Evolutionary conservation across 2,329 filamentous ascomycete genomes (phyloP).

Genomic region (Zymoseptoria brevis): DNA sequence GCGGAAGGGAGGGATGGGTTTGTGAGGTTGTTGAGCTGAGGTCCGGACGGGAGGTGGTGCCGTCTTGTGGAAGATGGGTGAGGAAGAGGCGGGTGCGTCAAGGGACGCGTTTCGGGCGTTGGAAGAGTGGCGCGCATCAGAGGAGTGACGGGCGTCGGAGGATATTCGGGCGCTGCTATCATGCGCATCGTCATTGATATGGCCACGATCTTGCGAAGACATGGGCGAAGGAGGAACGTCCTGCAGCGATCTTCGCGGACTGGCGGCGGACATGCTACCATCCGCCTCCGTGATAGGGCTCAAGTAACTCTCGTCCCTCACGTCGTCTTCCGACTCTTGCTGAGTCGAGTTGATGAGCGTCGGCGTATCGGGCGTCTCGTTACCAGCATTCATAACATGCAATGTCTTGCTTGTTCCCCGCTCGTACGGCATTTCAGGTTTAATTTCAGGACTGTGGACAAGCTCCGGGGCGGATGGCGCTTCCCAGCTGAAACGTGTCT

Average conservation of each 20-base stretch:
- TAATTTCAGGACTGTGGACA: constrained; percentile 20
- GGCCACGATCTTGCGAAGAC: constrained; percentile 6
- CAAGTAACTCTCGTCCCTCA: constrained; percentile 5
- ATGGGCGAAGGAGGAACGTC: constrained; percentile 20
- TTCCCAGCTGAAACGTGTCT: constrained; percentile 35
- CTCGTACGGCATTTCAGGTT: constrained; percentile 25
- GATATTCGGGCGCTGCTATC: background rate
- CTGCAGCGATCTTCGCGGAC: constrained; percentile 8
- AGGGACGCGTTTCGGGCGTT: background rate
- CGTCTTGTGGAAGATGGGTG: background rate
- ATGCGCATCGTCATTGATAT: background rate
- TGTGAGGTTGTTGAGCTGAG: background rate
- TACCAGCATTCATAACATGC: constrained; percentile 38
- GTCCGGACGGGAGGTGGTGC: background rate
- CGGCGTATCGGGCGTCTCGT: constrained; percentile 12
- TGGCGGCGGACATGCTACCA: constrained; percentile 8
- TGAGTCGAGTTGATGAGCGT: background rate
- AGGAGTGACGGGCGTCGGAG: background rate
- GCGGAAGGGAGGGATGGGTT: constrained; percentile 54
- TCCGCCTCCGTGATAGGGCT: constrained; percentile 17
- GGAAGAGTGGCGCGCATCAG: background rate
- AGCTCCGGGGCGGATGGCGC: constrained; percentile 13
- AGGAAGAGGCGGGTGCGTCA: background rate
- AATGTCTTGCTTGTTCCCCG: constrained; percentile 28
- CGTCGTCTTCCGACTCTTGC: background rate